A percentile compares a stretch with the other conserved stretches of the same genome.
Evolutionary conservation across 495 filamentous ascomycete genomes (phyloP).

Genomic region (Aspergillus sclerotioniger): DNA sequence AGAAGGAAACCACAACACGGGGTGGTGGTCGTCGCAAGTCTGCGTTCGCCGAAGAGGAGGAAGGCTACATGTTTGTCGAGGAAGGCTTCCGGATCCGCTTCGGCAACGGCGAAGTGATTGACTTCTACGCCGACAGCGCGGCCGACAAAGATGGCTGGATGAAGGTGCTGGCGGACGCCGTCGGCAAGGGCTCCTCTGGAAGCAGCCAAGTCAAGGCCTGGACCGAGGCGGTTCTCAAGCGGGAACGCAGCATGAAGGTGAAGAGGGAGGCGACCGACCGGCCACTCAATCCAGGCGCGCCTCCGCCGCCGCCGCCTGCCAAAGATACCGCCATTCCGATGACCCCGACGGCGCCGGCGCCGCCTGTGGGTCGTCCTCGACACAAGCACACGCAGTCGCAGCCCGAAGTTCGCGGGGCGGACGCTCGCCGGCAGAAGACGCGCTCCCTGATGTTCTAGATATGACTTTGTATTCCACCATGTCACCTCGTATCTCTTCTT

Average conservation of each 20-base stretch:
- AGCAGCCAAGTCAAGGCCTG: slow-evolving; percentile 56
- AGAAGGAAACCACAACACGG: slow-evolving; percentile 73
- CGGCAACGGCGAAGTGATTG: slow-evolving; percentile 94
- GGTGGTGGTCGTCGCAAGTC: slow-evolving; percentile 80
- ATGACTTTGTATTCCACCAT: slow-evolving; percentile 7
- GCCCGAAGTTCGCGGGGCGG: slow-evolving; percentile 38
- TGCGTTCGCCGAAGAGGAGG: slow-evolving; percentile 96
- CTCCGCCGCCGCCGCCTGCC: slow-evolving; percentile 19
- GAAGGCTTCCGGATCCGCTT: slow-evolving; percentile 98
- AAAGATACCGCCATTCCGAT: slow-evolving; percentile 23
- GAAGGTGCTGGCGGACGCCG: slow-evolving; percentile 78
- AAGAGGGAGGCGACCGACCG: slow-evolving; percentile 29
- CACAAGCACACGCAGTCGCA: slow-evolving; percentile 48
- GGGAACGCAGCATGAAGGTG: slow-evolving; percentile 37
- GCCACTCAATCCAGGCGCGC: not conserved
- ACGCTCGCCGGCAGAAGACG: slow-evolving; percentile 44
- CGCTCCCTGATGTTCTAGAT: slow-evolving; percentile 44
- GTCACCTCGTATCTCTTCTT: not conserved
- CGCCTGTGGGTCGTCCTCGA: slow-evolving; percentile 29
- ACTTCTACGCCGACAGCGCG: slow-evolving; percentile 92
- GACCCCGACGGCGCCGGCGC: slow-evolving; percentile 31
- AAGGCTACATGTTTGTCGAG: slow-evolving; percentile 99
- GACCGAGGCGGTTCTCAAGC: slow-evolving; percentile 79
- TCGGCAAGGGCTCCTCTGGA: slow-evolving; percentile 62
- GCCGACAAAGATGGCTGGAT: slow-evolving; percentile 93